Percentiles rank a stretch among this genome's conserved stretches.
phyloP scores from a whole-genome alignment of 768 basidiomycete genomes.

The Lanmaoa rubissima region DNA sequence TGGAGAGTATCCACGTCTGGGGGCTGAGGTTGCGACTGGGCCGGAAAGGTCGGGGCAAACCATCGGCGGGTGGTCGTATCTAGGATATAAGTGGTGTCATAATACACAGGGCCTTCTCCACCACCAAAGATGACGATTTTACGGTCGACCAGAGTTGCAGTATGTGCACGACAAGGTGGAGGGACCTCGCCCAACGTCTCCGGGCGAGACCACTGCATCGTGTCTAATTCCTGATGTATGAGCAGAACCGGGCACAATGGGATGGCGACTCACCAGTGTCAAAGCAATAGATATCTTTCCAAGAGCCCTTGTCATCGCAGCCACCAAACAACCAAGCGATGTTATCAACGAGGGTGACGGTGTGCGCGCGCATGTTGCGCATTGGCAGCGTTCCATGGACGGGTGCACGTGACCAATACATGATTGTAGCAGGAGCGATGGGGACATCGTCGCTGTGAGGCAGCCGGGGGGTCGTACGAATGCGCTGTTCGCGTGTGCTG shows the following conservation, averaged over 20 bases:
- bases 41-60: slow-evolving; percentile 45
- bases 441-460: slow-evolving; percentile 60
- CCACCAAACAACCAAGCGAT: slow-evolving; percentile 89
- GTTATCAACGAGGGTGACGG: slow-evolving; percentile 78
- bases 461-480: slow-evolving; percentile 53
- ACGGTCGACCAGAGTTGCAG: slow-evolving; percentile 77
- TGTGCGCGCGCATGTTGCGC: slow-evolving; percentile 77
- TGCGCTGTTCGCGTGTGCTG: slow-evolving; percentile 29
- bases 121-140: slow-evolving; percentile 86
- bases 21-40: slow-evolving; percentile 5
- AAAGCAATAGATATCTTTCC: slow-evolving; percentile 78
- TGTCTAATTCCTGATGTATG: slow-evolving; percentile 47
- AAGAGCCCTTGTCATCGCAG: slow-evolving; percentile 76
- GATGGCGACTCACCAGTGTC: slow-evolving; percentile 59
- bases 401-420: slow-evolving; percentile 87
- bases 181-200: slow-evolving; percentile 76
- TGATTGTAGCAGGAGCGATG: slow-evolving; percentile 64
- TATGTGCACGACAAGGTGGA: slow-evolving; percentile 84
- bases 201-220: slow-evolving; percentile 85
- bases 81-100: slow-evolving; percentile 77
- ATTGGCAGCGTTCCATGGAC: slow-evolving; percentile 69
- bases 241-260: not conserved
- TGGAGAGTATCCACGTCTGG: slow-evolving; percentile 20
- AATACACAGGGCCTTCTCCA: slow-evolving; percentile 79
- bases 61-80: slow-evolving; percentile 75